phyloP scores from a whole-genome alignment of 495 filamentous ascomycete genomes.

The Lepidopterella palustris region DNA sequence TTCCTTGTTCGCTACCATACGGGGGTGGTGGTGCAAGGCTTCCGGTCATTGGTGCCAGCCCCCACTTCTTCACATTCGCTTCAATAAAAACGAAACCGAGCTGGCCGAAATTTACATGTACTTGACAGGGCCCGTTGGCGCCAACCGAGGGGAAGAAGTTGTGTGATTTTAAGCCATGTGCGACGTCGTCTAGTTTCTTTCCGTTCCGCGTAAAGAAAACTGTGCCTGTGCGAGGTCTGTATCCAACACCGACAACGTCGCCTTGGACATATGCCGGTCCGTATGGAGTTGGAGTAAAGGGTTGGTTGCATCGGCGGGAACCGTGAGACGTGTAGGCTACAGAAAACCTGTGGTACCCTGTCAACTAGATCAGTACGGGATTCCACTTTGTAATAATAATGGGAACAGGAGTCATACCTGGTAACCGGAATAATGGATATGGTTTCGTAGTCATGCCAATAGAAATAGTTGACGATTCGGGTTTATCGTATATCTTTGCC shows the following conservation, averaged over 20 bases:
- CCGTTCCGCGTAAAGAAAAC: constrained; percentile 98
- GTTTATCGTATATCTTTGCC: constrained; percentile 96
- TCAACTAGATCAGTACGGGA: constrained; percentile 2
- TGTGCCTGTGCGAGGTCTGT: constrained; percentile 87
- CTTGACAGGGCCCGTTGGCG: constrained; percentile 81
- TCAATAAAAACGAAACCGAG: constrained; percentile 98
- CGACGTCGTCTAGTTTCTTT: constrained; percentile 90
- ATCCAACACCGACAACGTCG: constrained; percentile 93
- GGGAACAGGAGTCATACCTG: constrained; percentile 54
- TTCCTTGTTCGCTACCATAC: constrained; percentile 93
- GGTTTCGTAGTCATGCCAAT: constrained; percentile 95
- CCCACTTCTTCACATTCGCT: constrained; percentile 99
- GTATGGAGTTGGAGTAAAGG: constrained; percentile 70
- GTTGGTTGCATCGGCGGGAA: constrained; percentile 82
- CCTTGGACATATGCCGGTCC: constrained; percentile 81
- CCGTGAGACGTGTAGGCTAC: constrained; percentile 86
- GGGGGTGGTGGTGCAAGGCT: constrained; percentile 92
- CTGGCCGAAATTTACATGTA: constrained; percentile 97
- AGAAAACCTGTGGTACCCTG: constrained; percentile 77
- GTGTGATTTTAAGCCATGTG: constrained; percentile 85
- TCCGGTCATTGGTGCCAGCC: constrained; percentile 89
- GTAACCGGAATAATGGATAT: constrained; percentile 88
- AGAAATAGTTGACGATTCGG: constrained; percentile 73
- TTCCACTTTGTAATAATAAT: not conserved
- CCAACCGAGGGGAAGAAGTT: constrained; percentile 96